Base-by-base conservation (phyloP, 345 rosid genomes). In the Corymbia maculata region DNA sequence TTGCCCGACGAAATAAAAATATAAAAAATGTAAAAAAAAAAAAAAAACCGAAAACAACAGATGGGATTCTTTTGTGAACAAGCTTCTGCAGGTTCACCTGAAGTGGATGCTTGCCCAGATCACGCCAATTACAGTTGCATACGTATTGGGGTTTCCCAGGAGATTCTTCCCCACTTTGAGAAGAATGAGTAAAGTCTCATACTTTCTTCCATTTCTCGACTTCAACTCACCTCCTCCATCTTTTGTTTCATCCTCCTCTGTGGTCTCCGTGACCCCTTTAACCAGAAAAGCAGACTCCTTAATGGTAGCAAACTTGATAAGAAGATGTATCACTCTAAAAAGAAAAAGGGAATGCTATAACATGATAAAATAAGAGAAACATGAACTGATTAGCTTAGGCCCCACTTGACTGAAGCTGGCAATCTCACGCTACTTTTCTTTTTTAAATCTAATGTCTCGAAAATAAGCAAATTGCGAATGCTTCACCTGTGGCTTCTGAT, bases 101-200 rank as follows among this genome's bases (percentile, higher is more conserved):
- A 94, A 96, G 61, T 94, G 96, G 89, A 97, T 90, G 91, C 93
- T 90, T 79, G 99, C 96, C 99, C 98, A 97, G 30, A 94, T 90
- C 51, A 97, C 92, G 87, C 95, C 98, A 51, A 93, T 17, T 59
- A 94, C 32, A 85, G 99, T 92, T 87, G 97, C 97, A 92, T 96
- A 94, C 50, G 96, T 95, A 86, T 97, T 97, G 80, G 99, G 99
- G 90, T 96, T 97, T 75, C 84, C 57, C 59, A 95, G 55, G 68
- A 96, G 97, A 89, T 95, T 96, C 93, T 85, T 93, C 88, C 93
- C 96, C 87, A 95, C 99, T 66, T 91, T 93, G 87, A 92, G 88
- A 66, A 97, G 86, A 91, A 96, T 90, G 86, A 86, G 85, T 90
- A 88, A n/a, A 57, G 94, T 87, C 89, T 93, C 92, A 49, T 57